A percentile compares a stretch with the other conserved stretches of the same genome.
Conservation (phyloP, 2,329 filamentous ascomycete species). For the Trichoderma hamatum region DNA sequence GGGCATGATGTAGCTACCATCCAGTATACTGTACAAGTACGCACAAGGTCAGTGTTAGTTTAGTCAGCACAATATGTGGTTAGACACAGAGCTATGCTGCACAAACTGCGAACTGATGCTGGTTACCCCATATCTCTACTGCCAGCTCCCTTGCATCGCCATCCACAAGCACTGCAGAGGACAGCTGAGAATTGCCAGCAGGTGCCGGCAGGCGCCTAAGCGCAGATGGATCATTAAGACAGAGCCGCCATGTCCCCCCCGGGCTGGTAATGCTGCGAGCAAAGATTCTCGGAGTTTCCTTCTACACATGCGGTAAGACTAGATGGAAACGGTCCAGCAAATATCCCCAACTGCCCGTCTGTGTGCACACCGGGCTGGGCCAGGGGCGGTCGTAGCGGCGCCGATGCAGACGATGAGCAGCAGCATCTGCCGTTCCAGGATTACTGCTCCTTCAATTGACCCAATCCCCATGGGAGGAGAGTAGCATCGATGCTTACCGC, state of each 20-base stretch:
- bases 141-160: neutral
- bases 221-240: neutral
- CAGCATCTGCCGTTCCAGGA: constrained; percentile 36
- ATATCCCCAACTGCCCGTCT: neutral
- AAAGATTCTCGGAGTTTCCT: neutral
- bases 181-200: neutral
- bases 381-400: constrained; percentile 30
- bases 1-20: constrained; percentile 1
- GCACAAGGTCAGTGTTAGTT: neutral
- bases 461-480: neutral
- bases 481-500: neutral
- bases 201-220: neutral
- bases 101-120: neutral
- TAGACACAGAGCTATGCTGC: neutral
- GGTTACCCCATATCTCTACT: neutral
- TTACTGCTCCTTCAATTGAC: constrained; percentile 35
- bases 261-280: neutral
- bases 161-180: neutral
- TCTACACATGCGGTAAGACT: neutral
- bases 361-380: neutral
- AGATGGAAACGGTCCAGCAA: neutral
- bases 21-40: no score
- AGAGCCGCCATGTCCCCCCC: neutral
- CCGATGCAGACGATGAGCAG: constrained; percentile 33
- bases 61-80: neutral